Base-by-base conservation (phyloP, 371 early-diverging fungal species). In the Apophysomyces elegans region DNA sequence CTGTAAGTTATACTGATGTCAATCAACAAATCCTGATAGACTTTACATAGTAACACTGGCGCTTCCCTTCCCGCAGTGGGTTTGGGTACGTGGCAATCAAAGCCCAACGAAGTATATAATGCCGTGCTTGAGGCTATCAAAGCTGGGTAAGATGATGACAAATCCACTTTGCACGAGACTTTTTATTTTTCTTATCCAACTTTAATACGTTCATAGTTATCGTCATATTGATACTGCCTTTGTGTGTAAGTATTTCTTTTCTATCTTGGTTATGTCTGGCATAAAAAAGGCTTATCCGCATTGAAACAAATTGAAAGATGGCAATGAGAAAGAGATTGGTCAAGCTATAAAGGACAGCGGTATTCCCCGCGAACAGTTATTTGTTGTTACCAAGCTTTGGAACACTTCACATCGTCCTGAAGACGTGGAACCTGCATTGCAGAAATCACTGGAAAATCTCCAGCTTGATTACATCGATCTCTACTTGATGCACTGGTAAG, bases 281-380 rank as follows among this genome's bases (percentile, higher is more conserved):
- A 43, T 45, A 44, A 46, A 61, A 13, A 39, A 21, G 12, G 12
- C 12, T 45, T 21, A 59, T 8, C 44, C 18, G 56, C 50, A 60
- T 50, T 13, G 32, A 56, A 43, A 7, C 26, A 41, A 41, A 11
- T 41, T 41, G 11, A 60, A 66, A 80, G 72, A 92, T 70, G 71
- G 74, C 37, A 93, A 92, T 70, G 91, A 92, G 74, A 71, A 79
- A 39, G 86, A 91, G 57, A 86, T 96, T 37, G 96, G 97, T 56
- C 78, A 86, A 58, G 92, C 86, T 5, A 81, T 95, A 60, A 76
- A 74, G 39, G 80, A 86, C 41, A 75, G 79, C 43, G 73, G 73
- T 56, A 67, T 91, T 26, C 83, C 83, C 58, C 87, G 95, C 58
- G 76, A 87, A 39, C 81, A 93, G 44, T 65, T 97, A 35, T 97